These are phyloP conservation scores for Fusarium ambrosium DNA, from an alignment of 2,329 filamentous ascomycete genomes.

Conservation along the genomic window DNA sequence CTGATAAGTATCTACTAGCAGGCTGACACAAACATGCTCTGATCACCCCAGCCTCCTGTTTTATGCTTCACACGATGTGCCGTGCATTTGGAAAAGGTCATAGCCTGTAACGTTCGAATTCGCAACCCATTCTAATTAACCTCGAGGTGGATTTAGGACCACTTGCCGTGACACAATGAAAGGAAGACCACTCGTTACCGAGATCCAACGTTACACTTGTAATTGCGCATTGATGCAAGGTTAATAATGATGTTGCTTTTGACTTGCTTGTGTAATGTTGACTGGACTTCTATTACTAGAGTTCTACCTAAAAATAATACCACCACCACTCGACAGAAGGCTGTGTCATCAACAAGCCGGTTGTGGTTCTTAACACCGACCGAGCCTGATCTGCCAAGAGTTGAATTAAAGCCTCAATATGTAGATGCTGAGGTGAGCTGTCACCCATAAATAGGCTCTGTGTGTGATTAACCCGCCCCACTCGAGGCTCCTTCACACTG, in stretches of 20 bases:
- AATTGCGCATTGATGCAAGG: not conserved
- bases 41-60: too few relatives aligned
- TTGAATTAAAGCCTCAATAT: not conserved
- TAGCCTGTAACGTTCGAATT: not conserved
- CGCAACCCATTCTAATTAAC: not conserved
- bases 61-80: too few relatives aligned
- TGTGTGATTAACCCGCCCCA: not conserved
- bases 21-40: too few relatives aligned
- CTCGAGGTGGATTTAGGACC: not conserved
- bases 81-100: not conserved
- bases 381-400: not conserved
- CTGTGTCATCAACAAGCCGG: not conserved
- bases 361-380: not conserved
- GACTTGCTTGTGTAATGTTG: not conserved
- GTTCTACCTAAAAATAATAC: not conserved
- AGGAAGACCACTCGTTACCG: not conserved
- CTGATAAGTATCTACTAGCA: too few relatives aligned
- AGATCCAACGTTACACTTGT: not conserved
- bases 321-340: not conserved
- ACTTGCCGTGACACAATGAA: not conserved
- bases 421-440: conserved; percentile 1
- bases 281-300: not conserved
- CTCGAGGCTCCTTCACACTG: not conserved
- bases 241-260: not conserved
- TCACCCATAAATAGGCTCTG: not conserved